Base-by-base conservation (phyloP, 169 alveolate species). In the Cryptosporidium meleagridis region DNA sequence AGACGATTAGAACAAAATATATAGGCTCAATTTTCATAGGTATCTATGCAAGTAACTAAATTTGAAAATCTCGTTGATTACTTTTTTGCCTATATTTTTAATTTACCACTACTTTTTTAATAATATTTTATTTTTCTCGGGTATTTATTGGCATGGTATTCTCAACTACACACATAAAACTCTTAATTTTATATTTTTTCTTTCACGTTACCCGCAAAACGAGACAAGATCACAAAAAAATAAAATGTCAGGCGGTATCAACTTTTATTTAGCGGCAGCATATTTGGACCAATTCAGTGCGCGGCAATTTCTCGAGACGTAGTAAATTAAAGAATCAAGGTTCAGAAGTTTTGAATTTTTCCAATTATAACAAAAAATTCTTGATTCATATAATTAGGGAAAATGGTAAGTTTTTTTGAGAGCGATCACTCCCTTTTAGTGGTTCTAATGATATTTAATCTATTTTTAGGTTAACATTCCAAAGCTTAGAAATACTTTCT, bases 401-500 rank as follows among this genome's bases (percentile, higher is more conserved):
- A 80, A 62, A 80, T 80, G 89, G 89, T 80, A 80, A 80, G 89
- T 80, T 80, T 26, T 3, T 9, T 3, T 23, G 3, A 55, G 67
- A 9, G 4, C n/a, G 3, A 6, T 55, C n/a, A 12, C 33, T 23
- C 16, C 3, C 45, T 14, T 8, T 26, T 39, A 29, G 0, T 14
- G 53, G 67, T 26, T 4, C n/a, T 31, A 3, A 23, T n/a, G 18
- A 45, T 39, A 23, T 29, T 29, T 16, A 9, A 3, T 44, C n/a
- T 31, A 2, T 31, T 55, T 53, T 35, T 62, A 80, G 89, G 89
- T 80, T 26, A 80, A 80, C 44, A 80, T 80, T 80, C 89, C 89
- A 45, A 80, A 80, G 70, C 52, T 80, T 21, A 80, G 89, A 80
- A 80, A 80, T 41, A 80, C 89, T 39, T 80, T 26, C 37, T 80